These are phyloP conservation scores for Lyophyllum atratum DNA, from an alignment of 768 basidiomycete species.

Conservation along the genomic window DNA sequence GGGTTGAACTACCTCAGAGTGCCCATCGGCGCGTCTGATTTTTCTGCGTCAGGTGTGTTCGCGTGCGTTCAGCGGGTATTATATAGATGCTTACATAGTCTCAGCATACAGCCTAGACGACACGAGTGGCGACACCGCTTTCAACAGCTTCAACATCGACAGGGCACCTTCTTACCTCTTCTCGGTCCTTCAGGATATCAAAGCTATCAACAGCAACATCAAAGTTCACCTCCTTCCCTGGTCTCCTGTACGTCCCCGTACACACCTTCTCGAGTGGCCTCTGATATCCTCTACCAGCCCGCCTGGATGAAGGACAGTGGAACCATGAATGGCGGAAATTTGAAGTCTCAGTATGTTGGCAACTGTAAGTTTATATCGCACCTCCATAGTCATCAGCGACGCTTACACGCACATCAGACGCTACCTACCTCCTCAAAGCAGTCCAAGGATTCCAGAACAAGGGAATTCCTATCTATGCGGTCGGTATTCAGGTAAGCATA, in stretches of 20 bases:
- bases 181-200: conserved; percentile 64
- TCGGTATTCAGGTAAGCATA: conserved; percentile 48
- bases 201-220: conserved; percentile 51
- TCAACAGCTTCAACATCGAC: conserved; percentile 57
- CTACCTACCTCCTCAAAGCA: conserved; percentile 71
- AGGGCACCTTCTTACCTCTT: conserved; percentile 64
- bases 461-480: conserved; percentile 63
- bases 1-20: conserved; percentile 72
- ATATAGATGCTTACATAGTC: background rate
- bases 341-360: conserved; percentile 48
- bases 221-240: conserved; percentile 67
- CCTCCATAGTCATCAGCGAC: background rate
- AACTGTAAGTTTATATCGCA: conserved; percentile 41
- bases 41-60: conserved; percentile 54
- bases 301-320: conserved; percentile 77
- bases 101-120: conserved; percentile 70
- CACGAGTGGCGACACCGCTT: conserved; percentile 57
- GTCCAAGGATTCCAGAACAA: conserved; percentile 68
- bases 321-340: conserved; percentile 67
- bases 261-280: no score
- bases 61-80: background rate
- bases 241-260: conserved; percentile 59
- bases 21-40: conserved; percentile 74
- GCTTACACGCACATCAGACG: conserved; percentile 42
- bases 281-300: conserved; percentile 44